Base-by-base conservation (phyloP, 148 eudicot genomes). In the Chenopodium album region DNA sequence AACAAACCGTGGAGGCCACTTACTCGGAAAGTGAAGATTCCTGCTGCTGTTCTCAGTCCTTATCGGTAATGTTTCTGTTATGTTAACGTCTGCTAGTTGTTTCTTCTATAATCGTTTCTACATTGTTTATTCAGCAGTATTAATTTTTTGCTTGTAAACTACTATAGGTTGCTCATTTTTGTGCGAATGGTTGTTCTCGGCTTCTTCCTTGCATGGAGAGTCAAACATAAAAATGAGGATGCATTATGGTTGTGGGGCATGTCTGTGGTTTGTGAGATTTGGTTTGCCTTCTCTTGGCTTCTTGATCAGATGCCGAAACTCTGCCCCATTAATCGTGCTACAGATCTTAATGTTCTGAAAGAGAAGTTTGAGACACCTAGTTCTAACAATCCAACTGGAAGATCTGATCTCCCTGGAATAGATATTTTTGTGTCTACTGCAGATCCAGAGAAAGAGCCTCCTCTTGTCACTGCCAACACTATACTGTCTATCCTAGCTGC, bases 281-380 rank as follows among this genome's bases (percentile, higher is more conserved):
- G 98, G 98, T 94, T 94, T 86, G 94, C 97, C 44, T 93, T 94
- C 84, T 93, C 98, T 46, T 94, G 98, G 98, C 87, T 94, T 83
- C 95, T 94, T 71, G 98, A 94, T 84, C 97, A 93, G 76, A 72
- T 94, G 48, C 98, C 98, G 20, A 94, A 94, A 82, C 90, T 94
- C 76, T 89, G 90, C 84, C 98, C 98, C n/a, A 64, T 94, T 17
- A 93, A 94, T 76, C 98, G 98, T 81, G 92, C 97, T 19, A 94
- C 98, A 12, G 98, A 94, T 84, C 94, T 94, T 32, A 86, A 88
- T 73, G 95, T 94, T 74, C 82, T 94, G 73, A 90, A 90, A 82
- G 98, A 94, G 75, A 94, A 94, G 85, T 94, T 94, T 76, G 98
- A 94, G 87, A 86, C 84, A 46, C 93, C 97, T 54, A 85, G 83